phyloP scores from a whole-genome alignment of 83 land plant genomes.

The Picea engelmannii region DNA sequence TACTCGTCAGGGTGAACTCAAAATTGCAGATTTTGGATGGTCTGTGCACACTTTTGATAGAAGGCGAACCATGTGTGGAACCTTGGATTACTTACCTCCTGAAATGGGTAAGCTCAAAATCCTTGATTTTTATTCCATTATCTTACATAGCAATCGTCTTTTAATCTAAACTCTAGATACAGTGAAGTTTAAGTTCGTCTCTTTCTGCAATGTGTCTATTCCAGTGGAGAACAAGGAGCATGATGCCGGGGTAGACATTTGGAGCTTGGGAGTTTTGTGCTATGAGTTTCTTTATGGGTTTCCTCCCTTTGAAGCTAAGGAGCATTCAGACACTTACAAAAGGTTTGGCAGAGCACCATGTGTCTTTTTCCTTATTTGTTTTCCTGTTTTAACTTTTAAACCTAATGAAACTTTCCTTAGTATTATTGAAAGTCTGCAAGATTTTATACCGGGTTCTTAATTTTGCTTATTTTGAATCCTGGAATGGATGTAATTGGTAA shows the following conservation, averaged over 20 bases:
- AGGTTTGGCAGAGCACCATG: not conserved
- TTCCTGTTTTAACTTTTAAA: no score
- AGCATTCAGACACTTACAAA: slow-evolving; percentile 66
- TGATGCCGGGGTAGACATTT: slow-evolving; percentile 83
- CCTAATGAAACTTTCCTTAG: not conserved
- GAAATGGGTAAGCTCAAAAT: slow-evolving; percentile 62
- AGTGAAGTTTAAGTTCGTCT: no score
- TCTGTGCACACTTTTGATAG: slow-evolving; percentile 80
- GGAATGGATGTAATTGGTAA: no score
- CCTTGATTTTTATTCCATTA: not conserved
- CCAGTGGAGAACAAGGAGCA: slow-evolving; percentile 79
- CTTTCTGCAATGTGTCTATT: no score
- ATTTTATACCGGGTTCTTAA: no score
- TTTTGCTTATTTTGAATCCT: not conserved
- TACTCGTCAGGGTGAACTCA: slow-evolving; percentile 76
- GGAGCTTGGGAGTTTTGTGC: slow-evolving; percentile 91
- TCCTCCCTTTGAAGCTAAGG: slow-evolving; percentile 90
- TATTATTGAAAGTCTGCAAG: not conserved
- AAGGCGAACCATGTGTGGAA: slow-evolving; percentile 89
- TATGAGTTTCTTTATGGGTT: slow-evolving; percentile 89
- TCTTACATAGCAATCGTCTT: not conserved
- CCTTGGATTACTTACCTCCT: slow-evolving; percentile 89
- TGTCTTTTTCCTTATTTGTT: not conserved
- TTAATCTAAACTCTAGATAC: not conserved
- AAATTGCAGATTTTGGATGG: slow-evolving; percentile 98